Percentiles rank a stretch among this genome's conserved stretches.
Conservation (phyloP, 1,284 basidiomycete genomes). For the Singerocomus rubriflavus region DNA sequence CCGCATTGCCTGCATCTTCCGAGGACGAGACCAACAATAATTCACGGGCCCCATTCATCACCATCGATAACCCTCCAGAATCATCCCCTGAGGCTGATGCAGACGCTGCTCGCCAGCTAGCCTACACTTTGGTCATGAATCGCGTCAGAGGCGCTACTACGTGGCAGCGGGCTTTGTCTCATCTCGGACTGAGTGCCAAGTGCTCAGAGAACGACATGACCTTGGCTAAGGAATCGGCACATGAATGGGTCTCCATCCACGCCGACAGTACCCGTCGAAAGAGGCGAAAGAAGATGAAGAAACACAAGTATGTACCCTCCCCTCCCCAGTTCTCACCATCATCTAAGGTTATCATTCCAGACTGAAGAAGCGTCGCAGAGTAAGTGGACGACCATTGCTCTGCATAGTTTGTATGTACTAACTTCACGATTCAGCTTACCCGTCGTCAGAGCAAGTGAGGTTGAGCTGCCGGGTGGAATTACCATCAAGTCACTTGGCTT, state of each 20-base stretch:
- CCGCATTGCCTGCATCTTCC: slow-evolving; percentile 29
- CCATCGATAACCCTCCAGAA: slow-evolving; percentile 49
- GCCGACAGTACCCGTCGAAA: slow-evolving; percentile 82
- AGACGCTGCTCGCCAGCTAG: slow-evolving; percentile 70
- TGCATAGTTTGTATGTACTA: slow-evolving; percentile 3
- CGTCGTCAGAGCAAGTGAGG: slow-evolving; percentile 34
- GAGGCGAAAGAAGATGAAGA: slow-evolving; percentile 86
- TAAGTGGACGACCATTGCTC: slow-evolving; percentile 19
- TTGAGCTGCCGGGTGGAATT: neutral
- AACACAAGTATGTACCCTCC: slow-evolving; percentile 73
- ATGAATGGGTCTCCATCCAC: slow-evolving; percentile 57
- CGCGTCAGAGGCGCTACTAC: slow-evolving; percentile 54
- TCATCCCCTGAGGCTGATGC: slow-evolving; percentile 65
- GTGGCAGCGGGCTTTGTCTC: slow-evolving; percentile 63
- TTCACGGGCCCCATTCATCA: slow-evolving; percentile 12
- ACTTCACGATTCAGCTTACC: slow-evolving; percentile 26
- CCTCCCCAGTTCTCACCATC: neutral
- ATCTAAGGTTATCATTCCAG: slow-evolving; percentile 22
- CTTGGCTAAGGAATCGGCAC: slow-evolving; percentile 49
- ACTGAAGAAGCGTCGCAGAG: slow-evolving; percentile 46
- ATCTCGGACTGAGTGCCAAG: slow-evolving; percentile 55
- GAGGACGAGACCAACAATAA: slow-evolving; percentile 10
- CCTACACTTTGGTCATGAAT: slow-evolving; percentile 63
- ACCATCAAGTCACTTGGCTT: neutral
- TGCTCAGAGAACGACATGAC: slow-evolving; percentile 44